Percentiles rank a stretch among this genome's conserved stretches.
Evolutionary conservation across 257 asterid species (phyloP).

Genomic region (Forsythia suspensa): DNA sequence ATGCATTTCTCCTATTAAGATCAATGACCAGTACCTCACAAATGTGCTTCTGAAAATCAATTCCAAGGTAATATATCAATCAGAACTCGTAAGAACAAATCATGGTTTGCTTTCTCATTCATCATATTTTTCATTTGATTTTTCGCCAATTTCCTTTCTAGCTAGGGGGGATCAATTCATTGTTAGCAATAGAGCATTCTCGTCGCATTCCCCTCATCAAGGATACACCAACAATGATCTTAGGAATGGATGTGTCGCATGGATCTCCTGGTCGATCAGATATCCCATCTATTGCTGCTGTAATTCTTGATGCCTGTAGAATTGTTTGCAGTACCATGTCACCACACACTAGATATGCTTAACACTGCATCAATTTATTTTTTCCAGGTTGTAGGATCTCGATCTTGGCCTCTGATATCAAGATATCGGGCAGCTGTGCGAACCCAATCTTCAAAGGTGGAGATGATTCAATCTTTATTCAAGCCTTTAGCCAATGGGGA

Average conservation of each 20-base stretch:
- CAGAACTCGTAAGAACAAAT: conserved; percentile 9
- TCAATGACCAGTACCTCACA: conserved; percentile 75
- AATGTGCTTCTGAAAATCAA: conserved; percentile 92
- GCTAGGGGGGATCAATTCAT: conserved; percentile 93
- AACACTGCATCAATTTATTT: conserved; percentile 15
- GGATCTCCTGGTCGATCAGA: conserved; percentile 88
- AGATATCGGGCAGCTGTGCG: conserved; percentile 93
- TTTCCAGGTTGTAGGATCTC: conserved; percentile 87
- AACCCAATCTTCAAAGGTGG: conserved; percentile 76
- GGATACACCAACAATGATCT: conserved; percentile 83
- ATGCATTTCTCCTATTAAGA: conserved; percentile 74
- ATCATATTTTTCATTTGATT: conserved; percentile 2
- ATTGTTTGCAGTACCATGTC: conserved; percentile 5
- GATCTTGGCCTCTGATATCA: conserved; percentile 89
- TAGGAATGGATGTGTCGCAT: conserved; percentile 96
- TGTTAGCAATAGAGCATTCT: conserved; percentile 71
- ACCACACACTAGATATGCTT: conserved; percentile 17
- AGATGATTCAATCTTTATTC: conserved; percentile 79
- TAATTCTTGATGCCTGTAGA: conserved; percentile 35
- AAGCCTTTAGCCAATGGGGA: conserved; percentile 81
- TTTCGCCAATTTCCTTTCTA: conserved; percentile 25
- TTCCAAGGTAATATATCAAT: conserved; percentile 60
- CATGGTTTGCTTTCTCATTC: conserved; percentile 16
- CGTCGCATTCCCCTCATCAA: conserved; percentile 50
- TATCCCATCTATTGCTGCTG: conserved; percentile 93